Conservation (phyloP, 163 green algal species). For the Prototheca cutis region DNA sequence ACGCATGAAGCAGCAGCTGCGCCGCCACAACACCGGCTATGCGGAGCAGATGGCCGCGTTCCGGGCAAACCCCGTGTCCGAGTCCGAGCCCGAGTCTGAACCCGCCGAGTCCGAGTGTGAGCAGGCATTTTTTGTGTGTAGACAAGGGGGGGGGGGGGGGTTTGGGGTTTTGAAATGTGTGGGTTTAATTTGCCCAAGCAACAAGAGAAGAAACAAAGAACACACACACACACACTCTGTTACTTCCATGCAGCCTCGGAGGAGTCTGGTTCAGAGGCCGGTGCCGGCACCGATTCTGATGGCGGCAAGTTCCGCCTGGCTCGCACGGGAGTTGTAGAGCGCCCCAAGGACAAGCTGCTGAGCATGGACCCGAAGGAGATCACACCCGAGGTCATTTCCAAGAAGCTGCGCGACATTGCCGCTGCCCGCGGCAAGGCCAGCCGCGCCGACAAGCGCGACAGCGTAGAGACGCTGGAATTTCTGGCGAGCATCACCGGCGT, state of each 20-base stretch:
- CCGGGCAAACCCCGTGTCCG: slow-evolving; percentile 40
- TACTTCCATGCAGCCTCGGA: too few species aligned
- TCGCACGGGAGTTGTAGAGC: slow-evolving; percentile 25
- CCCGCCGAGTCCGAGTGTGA: neutral
- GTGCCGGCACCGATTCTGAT: slow-evolving; percentile 25
- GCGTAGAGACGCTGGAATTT: slow-evolving; percentile 86
- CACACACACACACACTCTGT: too few species aligned
- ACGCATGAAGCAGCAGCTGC: slow-evolving; percentile 92
- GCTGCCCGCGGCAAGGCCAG: slow-evolving; percentile 69
- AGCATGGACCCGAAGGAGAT: slow-evolving; percentile 85
- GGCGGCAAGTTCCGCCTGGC: slow-evolving; percentile 41
- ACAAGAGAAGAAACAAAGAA: too few species aligned
- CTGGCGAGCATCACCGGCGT: slow-evolving; percentile 73
- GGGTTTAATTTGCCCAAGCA: too few species aligned
- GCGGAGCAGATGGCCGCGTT: slow-evolving; percentile 59
- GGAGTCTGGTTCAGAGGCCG: too few species aligned
- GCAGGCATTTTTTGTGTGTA: too few species aligned
- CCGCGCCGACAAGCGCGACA: slow-evolving; percentile 77
- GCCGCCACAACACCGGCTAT: slow-evolving; percentile 80
- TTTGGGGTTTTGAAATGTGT: too few species aligned
- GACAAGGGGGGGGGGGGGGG: too few species aligned
- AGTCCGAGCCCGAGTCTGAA: slow-evolving; percentile 13
- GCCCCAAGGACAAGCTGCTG: slow-evolving; percentile 77
- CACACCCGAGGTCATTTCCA: slow-evolving; percentile 85
- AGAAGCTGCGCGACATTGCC: slow-evolving; percentile 87